phyloP scores from a whole-genome alignment of 768 basidiomycete genomes.

The Polyporus arcularius region DNA sequence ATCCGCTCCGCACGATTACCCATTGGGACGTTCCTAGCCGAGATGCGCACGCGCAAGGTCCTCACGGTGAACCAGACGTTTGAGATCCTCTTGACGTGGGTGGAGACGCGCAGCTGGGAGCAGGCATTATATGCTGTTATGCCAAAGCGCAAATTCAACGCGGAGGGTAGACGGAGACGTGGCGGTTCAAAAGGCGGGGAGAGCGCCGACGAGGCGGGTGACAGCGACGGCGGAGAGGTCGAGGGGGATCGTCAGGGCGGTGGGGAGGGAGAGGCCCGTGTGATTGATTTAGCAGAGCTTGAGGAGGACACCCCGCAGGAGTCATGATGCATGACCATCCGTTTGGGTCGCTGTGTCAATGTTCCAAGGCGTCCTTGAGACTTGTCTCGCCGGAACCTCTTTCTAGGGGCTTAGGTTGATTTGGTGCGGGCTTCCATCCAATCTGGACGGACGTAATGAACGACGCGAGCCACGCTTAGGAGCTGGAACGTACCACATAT shows the following conservation, averaged over 20 bases:
- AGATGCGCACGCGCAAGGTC: conserved; percentile 89
- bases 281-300: conserved; percentile 14
- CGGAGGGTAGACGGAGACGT: conserved; percentile 36
- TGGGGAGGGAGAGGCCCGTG: conserved; percentile 19
- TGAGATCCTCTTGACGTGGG: conserved; percentile 89
- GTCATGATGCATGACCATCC: neutral
- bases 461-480: too few relatives aligned
- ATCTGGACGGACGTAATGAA: conserved; percentile 47
- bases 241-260: neutral
- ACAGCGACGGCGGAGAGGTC: conserved; percentile 22
- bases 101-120: conserved; percentile 85
- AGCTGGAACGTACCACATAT: conserved; percentile 67
- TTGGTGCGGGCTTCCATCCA: conserved; percentile 78
- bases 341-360: neutral
- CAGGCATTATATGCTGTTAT: conserved; percentile 86
- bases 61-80: conserved; percentile 96
- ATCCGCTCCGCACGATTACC: conserved; percentile 89
- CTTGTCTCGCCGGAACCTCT: conserved; percentile 63
- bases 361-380: conserved; percentile 58
- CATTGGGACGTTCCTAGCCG: conserved; percentile 86
- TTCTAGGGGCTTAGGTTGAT: conserved; percentile 65
- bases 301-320: conserved; percentile 3
- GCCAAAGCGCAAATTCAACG: conserved; percentile 85
- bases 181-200: conserved; percentile 16
- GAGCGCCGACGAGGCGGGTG: conserved; percentile 20